phyloP scores from a whole-genome alignment of 2,329 filamentous ascomycete species.

The Corinectria fuckeliana region DNA sequence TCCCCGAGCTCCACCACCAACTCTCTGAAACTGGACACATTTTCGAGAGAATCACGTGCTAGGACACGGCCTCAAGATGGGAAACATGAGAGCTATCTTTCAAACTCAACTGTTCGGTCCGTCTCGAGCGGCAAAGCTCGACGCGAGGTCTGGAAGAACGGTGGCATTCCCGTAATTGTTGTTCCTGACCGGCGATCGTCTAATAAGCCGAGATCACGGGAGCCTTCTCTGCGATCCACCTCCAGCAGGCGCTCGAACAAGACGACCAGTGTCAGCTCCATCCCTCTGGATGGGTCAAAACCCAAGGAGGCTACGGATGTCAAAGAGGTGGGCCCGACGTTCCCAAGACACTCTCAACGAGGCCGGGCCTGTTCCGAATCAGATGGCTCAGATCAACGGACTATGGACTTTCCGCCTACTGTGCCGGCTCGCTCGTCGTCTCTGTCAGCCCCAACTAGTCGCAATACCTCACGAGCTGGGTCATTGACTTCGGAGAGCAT shows the following conservation, averaged over 20 bases:
- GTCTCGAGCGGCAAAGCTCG: constrained; percentile 61
- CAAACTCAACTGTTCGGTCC: constrained; percentile 56
- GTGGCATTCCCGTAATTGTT: constrained; percentile 67
- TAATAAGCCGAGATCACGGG: constrained; percentile 56
- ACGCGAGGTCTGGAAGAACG: constrained; percentile 64
- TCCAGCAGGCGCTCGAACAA: constrained; percentile 63
- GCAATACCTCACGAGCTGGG: constrained; percentile 58
- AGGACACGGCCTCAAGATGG: constrained; percentile 37
- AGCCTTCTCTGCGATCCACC: constrained; percentile 66
- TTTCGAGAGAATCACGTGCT: constrained; percentile 38
- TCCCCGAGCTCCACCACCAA: constrained; percentile 20
- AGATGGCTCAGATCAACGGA: constrained; percentile 59
- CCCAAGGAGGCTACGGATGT: constrained; percentile 45
- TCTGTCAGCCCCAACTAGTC: constrained; percentile 67
- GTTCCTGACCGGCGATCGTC: constrained; percentile 66
- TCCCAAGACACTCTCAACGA: constrained; percentile 50
- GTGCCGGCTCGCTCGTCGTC: constrained; percentile 66
- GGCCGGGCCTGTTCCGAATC: constrained; percentile 55
- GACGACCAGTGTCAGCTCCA: constrained; percentile 55
- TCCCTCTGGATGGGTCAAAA: constrained; percentile 49
- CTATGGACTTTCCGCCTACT: constrained; percentile 65
- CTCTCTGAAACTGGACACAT: constrained; percentile 21
- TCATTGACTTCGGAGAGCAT: constrained; percentile 66
- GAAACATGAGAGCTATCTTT: constrained; percentile 56
- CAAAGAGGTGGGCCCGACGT: constrained; percentile 39